These are phyloP conservation scores for Cystofilobasidium capitatum DNA, from an alignment of 768 basidiomycete genomes.

Conservation along the genomic window DNA sequence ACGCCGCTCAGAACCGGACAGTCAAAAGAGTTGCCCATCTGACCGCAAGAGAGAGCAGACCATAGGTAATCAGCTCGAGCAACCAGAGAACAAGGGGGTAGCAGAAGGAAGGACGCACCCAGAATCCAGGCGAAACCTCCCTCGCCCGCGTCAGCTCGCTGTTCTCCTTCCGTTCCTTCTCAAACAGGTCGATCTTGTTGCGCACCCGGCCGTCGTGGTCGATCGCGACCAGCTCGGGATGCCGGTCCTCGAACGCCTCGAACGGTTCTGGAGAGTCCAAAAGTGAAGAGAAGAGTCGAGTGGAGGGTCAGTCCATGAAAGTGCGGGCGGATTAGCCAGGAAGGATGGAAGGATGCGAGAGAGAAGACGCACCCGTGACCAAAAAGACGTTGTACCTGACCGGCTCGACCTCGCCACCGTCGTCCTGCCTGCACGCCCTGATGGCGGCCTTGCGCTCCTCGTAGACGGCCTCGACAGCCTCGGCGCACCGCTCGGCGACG, in stretches of 20 bases:
- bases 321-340: background rate
- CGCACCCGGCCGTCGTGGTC: conserved; percentile 34
- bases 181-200: conserved; percentile 58
- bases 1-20: conserved; percentile 48
- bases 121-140: conserved; percentile 50
- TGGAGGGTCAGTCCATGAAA: background rate
- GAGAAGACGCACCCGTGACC: conserved; percentile 47
- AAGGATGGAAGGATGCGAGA: conserved; percentile 36
- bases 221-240: conserved; percentile 38
- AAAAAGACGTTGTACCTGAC: conserved; percentile 64
- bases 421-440: background rate
- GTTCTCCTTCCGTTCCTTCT: conserved; percentile 83
- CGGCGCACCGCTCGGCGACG: conserved; percentile 49
- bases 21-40: conserved; percentile 73
- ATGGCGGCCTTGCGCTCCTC: conserved; percentile 31
- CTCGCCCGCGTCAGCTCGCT: conserved; percentile 70
- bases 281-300: background rate
- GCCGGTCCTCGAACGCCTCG: conserved; percentile 36
- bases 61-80: too few relatives aligned
- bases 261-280: conserved; percentile 36
- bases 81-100: too few relatives aligned
- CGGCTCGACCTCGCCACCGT: conserved; percentile 11
- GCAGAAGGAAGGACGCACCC: conserved; percentile 30
- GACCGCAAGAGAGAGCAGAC: background rate
- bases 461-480: conserved; percentile 32